Evolutionary conservation across 1,284 basidiomycete genomes (phyloP).

Genomic region (Kalmanozyma brasiliensis): DNA sequence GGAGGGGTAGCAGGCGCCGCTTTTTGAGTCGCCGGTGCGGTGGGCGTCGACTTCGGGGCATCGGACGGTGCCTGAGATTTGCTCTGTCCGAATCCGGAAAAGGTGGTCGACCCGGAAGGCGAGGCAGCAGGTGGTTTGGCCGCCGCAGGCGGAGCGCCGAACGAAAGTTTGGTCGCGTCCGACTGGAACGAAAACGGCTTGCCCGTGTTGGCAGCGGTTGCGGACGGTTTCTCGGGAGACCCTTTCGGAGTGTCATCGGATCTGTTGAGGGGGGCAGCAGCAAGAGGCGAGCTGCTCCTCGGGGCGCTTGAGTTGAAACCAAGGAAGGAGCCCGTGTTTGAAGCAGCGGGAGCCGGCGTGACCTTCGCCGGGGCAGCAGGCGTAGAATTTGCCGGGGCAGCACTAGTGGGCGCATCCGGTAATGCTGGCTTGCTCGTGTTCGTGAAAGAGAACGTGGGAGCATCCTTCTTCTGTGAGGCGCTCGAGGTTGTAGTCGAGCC

Average conservation of each 20-base stretch:
- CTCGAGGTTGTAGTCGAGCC: conserved; percentile 5
- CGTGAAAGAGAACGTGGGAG: conserved; percentile 27
- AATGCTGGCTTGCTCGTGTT: conserved; percentile 15
- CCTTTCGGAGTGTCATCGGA: conserved; percentile 29
- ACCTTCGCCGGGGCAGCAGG: conserved; percentile 19
- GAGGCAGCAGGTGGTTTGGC: conserved; percentile 16
- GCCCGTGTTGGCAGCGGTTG: conserved; percentile 11
- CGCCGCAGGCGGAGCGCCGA: conserved; percentile 9
- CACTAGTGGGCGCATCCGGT: neutral
- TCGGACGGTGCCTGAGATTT: conserved; percentile 4
- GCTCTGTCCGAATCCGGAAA: conserved; percentile 21
- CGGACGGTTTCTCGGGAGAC: conserved; percentile 32
- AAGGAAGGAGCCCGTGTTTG: conserved; percentile 21
- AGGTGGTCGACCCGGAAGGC: conserved; percentile 10
- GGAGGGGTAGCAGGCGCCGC: conserved; percentile 3
- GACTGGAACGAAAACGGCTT: conserved; percentile 32
- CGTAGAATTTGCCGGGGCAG: conserved; percentile 1
- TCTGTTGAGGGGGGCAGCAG: conserved; percentile 46
- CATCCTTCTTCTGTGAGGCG: conserved; percentile 17
- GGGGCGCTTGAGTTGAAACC: conserved; percentile 51
- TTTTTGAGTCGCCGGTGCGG: conserved; percentile 15
- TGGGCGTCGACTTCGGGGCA: conserved; percentile 1
- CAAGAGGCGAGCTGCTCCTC: conserved; percentile 51
- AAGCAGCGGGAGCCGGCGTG: conserved; percentile 1
- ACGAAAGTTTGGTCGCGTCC: conserved; percentile 17